Evolutionary conservation across 2,329 filamentous ascomycete genomes (phyloP).

Genomic region (Pseudogymnoascus sp.): DNA sequence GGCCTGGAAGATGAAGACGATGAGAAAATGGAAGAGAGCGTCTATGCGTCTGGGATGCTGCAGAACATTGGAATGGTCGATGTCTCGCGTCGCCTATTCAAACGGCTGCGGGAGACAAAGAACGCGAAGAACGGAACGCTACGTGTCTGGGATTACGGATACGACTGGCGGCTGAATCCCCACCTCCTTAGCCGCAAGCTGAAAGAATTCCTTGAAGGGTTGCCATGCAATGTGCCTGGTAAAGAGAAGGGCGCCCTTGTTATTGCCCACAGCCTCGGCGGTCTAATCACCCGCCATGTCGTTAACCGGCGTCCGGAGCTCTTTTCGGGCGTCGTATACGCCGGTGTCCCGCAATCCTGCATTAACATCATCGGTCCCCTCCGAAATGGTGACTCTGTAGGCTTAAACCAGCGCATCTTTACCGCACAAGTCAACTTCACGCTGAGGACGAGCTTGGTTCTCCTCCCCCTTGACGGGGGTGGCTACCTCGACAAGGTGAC

Average conservation of each 20-base stretch:
- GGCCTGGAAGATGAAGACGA: constrained; percentile 77
- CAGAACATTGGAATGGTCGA: constrained; percentile 87
- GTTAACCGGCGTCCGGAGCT: constrained; percentile 80
- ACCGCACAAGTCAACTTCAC: constrained; percentile 92
- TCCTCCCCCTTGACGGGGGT: constrained; percentile 64
- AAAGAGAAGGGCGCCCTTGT: constrained; percentile 64
- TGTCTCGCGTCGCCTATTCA: constrained; percentile 75
- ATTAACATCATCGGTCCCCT: constrained; percentile 87
- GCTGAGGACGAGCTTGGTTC: constrained; percentile 74
- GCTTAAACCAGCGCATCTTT: constrained; percentile 80
- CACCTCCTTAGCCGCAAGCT: constrained; percentile 64
- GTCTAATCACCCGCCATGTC: constrained; percentile 78
- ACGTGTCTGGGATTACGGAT: constrained; percentile 82
- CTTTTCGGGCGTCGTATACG: constrained; percentile 78
- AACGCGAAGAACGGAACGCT: constrained; percentile 65
- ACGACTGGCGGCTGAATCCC: constrained; percentile 88
- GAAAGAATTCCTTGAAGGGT: constrained; percentile 60
- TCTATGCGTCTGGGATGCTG: constrained; percentile 82
- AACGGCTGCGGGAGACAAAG: constrained; percentile 63
- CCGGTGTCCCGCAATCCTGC: constrained; percentile 75
- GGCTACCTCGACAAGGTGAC: constrained; percentile 68
- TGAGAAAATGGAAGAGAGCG: constrained; percentile 70
- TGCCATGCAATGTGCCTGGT: constrained; percentile 63
- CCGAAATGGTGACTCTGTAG: constrained; percentile 84
- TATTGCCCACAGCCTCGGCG: constrained; percentile 80